Base-by-base conservation (phyloP, 2,329 filamentous ascomycete genomes). In the Hyphodiscus sp. region DNA sequence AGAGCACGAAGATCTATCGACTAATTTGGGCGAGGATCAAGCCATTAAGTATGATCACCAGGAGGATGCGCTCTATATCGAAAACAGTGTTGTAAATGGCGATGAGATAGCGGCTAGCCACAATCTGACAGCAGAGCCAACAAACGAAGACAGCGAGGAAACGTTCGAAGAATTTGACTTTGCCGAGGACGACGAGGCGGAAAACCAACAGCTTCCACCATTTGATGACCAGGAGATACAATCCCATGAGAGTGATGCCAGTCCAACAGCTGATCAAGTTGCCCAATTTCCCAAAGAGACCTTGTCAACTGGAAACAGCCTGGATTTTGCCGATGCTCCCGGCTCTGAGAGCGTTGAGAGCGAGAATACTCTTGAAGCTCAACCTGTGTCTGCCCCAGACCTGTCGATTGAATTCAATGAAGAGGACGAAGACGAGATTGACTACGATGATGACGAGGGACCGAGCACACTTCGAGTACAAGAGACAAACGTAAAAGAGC, bases 331-430 rank as follows among this genome's bases (percentile, higher is more conserved):
- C 45, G 62, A 62, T 38, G 52, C 63, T 38, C 59, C 55, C 18
- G 68, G 68, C 41, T 66, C 58, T n/a, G 65, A 64, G 52, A 67
- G 63, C 19, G 71, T 70, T 11, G 65, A 69, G 10, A 64, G 63
- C 47, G 70, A 51, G 23, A 53, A 51, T 2, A 51, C 49, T 20
- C 49, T 51, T 16, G 49, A 44, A 20, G 43, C 43, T n/a, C 43
- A 44, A 26, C 10, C 18, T 41, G 44, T n/a, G 23, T 30, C n/a
- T 16, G 53, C 45, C 15, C 49, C 49, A 46, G 69, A 73, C 50
- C 67, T 68, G 42, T 65, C 66, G 29, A 59, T 65, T 10, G 61
- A 65, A 38, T 53, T 41, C 15, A 51, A 65, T n/a, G 52, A 52
- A 20, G 56, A 60, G 23, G 42, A 61, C 43, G 57, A 59, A 43